Conservation (phyloP, 1,284 basidiomycete species). For the Neotropicomus parvogracilis region DNA sequence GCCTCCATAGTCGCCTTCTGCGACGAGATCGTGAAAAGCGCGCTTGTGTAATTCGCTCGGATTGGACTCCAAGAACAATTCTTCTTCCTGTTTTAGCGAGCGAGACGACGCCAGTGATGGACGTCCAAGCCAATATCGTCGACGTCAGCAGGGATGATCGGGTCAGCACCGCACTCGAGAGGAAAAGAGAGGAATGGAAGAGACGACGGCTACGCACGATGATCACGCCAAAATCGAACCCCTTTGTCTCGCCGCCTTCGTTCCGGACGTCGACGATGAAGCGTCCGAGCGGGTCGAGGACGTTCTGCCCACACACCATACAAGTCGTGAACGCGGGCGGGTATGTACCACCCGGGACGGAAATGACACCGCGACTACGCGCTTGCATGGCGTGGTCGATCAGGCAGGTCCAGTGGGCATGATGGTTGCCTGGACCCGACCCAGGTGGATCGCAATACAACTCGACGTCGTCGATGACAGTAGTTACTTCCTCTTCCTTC, state of each 20-base stretch:
- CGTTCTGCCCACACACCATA: conserved; percentile 18
- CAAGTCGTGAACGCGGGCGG: conserved; percentile 7
- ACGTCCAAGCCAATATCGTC: not conserved
- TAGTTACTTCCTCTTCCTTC: conserved; percentile 6
- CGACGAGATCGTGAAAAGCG: conserved; percentile 26
- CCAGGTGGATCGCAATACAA: conserved; percentile 25
- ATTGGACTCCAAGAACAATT: conserved; percentile 16
- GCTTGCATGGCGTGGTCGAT: conserved; percentile 20
- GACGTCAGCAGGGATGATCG: not conserved
- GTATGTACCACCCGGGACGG: not conserved
- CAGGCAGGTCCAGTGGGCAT: conserved; percentile 28
- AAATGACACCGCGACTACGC: not conserved
- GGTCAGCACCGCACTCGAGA: conserved; percentile 1
- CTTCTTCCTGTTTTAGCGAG: conserved; percentile 20
- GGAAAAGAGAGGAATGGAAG: not conserved
- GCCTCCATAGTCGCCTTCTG: conserved; percentile 20
- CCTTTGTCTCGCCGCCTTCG: conserved; percentile 23
- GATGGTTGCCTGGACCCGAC: conserved; percentile 24
- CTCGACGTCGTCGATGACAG: conserved; percentile 25
- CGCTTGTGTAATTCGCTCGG: conserved; percentile 20
- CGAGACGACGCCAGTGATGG: not conserved
- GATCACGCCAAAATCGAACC: conserved; percentile 28
- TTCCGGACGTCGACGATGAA: conserved; percentile 27
- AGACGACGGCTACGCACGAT: conserved; percentile 19
- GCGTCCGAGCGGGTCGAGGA: conserved; percentile 14